Percentiles rank a stretch among this genome's conserved stretches.
Evolutionary conservation across 2,329 filamentous ascomycete species (phyloP).

Genomic region (Elsinoe arachidis): DNA sequence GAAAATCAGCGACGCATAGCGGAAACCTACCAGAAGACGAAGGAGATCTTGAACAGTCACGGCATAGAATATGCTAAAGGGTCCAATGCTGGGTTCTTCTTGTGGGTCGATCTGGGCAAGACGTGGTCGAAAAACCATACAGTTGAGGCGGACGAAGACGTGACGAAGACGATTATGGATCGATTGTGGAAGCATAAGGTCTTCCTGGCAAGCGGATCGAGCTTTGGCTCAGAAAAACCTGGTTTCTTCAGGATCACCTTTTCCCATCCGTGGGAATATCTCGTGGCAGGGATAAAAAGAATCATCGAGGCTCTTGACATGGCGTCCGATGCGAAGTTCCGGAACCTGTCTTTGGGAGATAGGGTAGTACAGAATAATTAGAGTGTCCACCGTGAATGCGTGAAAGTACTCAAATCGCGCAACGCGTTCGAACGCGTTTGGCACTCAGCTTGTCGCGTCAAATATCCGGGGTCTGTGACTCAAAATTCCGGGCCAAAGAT

Average conservation of each 20-base stretch:
- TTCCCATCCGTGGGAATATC: slow-evolving; percentile 30
- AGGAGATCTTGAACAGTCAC: slow-evolving; percentile 20
- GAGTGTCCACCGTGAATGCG: too few species aligned
- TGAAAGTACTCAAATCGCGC: too few species aligned
- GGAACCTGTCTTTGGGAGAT: not conserved
- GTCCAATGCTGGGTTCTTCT: slow-evolving; percentile 39
- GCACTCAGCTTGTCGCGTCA: too few species aligned
- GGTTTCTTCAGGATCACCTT: slow-evolving; percentile 51
- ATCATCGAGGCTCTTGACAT: slow-evolving; percentile 15
- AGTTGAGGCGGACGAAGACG: slow-evolving; percentile 22
- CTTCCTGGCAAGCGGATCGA: slow-evolving; percentile 42
- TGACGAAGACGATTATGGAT: slow-evolving; percentile 40
- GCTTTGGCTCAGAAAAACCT: slow-evolving; percentile 35
- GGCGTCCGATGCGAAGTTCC: not conserved
- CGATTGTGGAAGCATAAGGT: slow-evolving; percentile 40
- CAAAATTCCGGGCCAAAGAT: too few species aligned
- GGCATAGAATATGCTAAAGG: slow-evolving; percentile 32
- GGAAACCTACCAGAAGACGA: slow-evolving; percentile 18
- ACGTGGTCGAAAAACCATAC: not conserved
- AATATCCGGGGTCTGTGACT: too few species aligned
- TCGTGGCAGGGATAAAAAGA: slow-evolving; percentile 32
- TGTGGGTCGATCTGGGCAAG: slow-evolving; percentile 35
- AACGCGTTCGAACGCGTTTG: too few species aligned
- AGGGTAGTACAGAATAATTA: not conserved
- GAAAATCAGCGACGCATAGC: slow-evolving; percentile 19